These are phyloP conservation scores for Epichloe coenophiala DNA, from an alignment of 2,329 filamentous ascomycete genomes.

Conservation along the genomic window DNA sequence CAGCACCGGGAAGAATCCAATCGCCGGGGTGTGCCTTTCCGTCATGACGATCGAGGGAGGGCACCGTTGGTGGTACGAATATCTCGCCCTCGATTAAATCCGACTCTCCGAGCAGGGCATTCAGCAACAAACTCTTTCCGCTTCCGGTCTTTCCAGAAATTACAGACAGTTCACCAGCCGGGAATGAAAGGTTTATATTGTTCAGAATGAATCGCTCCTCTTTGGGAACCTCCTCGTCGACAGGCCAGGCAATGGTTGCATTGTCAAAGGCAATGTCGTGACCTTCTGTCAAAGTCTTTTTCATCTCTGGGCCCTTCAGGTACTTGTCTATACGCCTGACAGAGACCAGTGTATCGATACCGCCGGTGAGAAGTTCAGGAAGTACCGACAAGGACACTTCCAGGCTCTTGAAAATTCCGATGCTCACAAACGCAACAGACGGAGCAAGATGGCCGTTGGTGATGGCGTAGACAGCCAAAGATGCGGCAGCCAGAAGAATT, in stretches of 20 bases:
- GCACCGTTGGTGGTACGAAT: conserved; percentile 36
- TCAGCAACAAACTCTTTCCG: conserved; percentile 63
- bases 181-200: conserved; percentile 53
- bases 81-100: conserved; percentile 53
- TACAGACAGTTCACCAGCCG: conserved; percentile 54
- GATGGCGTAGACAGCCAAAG: conserved; percentile 54
- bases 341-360: conserved; percentile 62
- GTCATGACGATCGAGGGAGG: conserved; percentile 43
- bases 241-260: conserved; percentile 62
- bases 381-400: conserved; percentile 58
- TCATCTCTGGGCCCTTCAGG: conserved; percentile 51
- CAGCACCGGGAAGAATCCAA: conserved; percentile 56
- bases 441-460: conserved; percentile 50
- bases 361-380: conserved; percentile 58
- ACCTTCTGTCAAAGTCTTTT: conserved; percentile 37
- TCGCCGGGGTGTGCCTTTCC: conserved; percentile 45
- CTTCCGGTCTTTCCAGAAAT: conserved; percentile 67
- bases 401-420: conserved; percentile 60
- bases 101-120: conserved; percentile 61
- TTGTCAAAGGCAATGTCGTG: conserved; percentile 51
- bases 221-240: conserved; percentile 43
- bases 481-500: conserved; percentile 57
- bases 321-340: conserved; percentile 59
- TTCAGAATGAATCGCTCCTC: conserved; percentile 51
- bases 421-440: conserved; percentile 66